Evolutionary conservation across 1,139 yeast genomes (phyloP).

Genomic region (Geotrichum carabidarum): DNA sequence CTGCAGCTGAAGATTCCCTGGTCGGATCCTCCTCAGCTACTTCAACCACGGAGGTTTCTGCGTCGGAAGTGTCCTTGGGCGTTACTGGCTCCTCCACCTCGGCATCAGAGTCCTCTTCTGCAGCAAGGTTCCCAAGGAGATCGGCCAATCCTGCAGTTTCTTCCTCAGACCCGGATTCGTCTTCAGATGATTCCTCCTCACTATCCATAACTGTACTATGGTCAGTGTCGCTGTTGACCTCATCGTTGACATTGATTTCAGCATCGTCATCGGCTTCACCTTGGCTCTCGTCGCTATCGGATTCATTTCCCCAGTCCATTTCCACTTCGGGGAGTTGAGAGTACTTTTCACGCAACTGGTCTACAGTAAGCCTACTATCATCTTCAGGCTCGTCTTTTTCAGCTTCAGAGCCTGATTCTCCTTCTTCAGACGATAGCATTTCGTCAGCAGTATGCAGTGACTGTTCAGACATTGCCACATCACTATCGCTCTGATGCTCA

Average conservation of each 20-base stretch:
- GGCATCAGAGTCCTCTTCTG: constrained; percentile 25
- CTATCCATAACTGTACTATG: constrained; percentile 27
- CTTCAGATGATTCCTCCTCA: constrained; percentile 24
- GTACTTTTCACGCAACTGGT: constrained; percentile 62
- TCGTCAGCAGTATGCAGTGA: constrained; percentile 19
- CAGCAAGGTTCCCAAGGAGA: constrained; percentile 27
- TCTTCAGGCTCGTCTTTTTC: constrained; percentile 26
- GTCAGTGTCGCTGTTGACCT: constrained; percentile 20
- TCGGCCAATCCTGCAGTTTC: constrained; percentile 27
- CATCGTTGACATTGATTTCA: constrained; percentile 18
- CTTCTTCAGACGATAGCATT: constrained; percentile 25
- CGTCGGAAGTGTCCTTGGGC: constrained; percentile 12
- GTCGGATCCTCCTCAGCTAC: constrained; percentile 12
- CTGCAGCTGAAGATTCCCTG: constrained; percentile 7
- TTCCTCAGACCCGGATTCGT: constrained; percentile 14
- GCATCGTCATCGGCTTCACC: constrained; percentile 17
- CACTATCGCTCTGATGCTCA: constrained; percentile 21
- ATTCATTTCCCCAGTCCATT: constrained; percentile 24
- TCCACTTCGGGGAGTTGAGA: constrained; percentile 42
- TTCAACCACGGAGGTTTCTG: constrained; percentile 11
- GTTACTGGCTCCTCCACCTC: constrained; percentile 22
- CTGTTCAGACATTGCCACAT: constrained; percentile 21
- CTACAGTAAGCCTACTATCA: constrained; percentile 55
- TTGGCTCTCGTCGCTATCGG: constrained; percentile 28
- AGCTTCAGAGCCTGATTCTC: constrained; percentile 24